Base-by-base conservation (phyloP, 306 rosid genomes). In the Datisca glomerata region DNA sequence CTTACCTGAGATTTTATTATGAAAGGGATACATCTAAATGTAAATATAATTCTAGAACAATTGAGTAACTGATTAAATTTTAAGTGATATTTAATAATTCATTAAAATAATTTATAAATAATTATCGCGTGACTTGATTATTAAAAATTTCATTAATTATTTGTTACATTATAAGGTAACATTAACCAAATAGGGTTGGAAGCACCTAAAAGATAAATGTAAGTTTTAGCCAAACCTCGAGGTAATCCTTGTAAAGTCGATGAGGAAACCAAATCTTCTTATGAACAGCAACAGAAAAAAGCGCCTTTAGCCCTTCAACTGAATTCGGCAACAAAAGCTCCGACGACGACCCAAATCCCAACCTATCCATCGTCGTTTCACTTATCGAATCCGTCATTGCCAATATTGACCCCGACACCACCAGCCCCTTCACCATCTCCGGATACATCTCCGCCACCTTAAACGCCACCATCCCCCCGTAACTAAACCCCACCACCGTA, bases 381-480 rank as follows among this genome's bases (percentile, higher is more conserved):
- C 70, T 42, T 21, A 73, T 56, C 0, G 61, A 45, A 10, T 74
- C 72, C 0, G 59, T 70, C 60, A 73, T 56, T 1, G 81, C 76
- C 56, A 72, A 6, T 21, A 73, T 44, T 5, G 81, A 51, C 0
- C 92, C 86, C 1, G 85, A 73, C 0, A 73, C 32, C 36, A 81
- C 86, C 35, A 79, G 2, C 2, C 21, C 70, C 3, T 35, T 7
- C 3, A 79, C 94, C 59, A 86, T 0, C 13, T 86, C 92, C 1
- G 68, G 79, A 14, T 49, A 59, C 49, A 52, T 23, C 66, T 75
- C 81, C 0, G 72, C 96, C 81, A 86, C 37, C 54, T 73, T 79
- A 7, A 75, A 86, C 12, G 68, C 92, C 55, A 86, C 94, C 70
- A 71, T 65, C 14, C 92, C 96, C 0, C 96, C 96, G 14, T 86